Conservation (phyloP, 306 rosid species). For the Lablab purpureus region DNA sequence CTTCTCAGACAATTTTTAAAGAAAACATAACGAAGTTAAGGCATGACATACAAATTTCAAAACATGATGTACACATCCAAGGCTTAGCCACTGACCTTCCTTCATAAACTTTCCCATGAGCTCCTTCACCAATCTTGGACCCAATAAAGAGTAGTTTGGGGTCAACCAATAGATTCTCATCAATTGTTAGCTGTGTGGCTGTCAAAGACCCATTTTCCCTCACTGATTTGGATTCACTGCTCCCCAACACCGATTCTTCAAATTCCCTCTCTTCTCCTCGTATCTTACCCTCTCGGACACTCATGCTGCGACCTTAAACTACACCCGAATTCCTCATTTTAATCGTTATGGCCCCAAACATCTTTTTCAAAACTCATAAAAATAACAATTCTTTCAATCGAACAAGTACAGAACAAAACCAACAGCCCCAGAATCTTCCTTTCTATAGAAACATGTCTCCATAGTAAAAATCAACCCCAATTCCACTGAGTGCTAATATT, state of each 20-base stretch:
- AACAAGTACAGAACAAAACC: constrained; percentile 38
- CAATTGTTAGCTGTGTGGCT: constrained; percentile 64
- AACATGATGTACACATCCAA: constrained; percentile 6
- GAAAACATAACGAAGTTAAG: neutral
- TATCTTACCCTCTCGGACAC: constrained; percentile 61
- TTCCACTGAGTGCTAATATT: constrained; percentile 33
- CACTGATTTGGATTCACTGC: constrained; percentile 53
- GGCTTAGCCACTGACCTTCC: constrained; percentile 83
- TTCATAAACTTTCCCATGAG: constrained; percentile 95
- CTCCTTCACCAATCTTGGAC: constrained; percentile 92
- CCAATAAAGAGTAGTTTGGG: constrained; percentile 89
- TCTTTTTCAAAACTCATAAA: neutral
- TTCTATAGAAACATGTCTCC: constrained; percentile 43
- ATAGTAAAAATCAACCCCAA: constrained; percentile 43
- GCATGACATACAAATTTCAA: constrained; percentile 16
- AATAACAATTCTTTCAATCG: constrained; percentile 34
- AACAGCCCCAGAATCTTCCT: constrained; percentile 39
- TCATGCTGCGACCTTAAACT: constrained; percentile 84
- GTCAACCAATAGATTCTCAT: constrained; percentile 87
- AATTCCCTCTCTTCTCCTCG: constrained; percentile 62
- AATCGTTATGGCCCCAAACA: constrained; percentile 31
- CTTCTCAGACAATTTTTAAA: constrained; percentile 5
- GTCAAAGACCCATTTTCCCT: constrained; percentile 63
- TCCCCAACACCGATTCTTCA: constrained; percentile 48
- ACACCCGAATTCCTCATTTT: constrained; percentile 69